These are phyloP conservation scores for Arthrobotrys pseudoclavata DNA, from an alignment of 2,329 filamentous ascomycete species.

Conservation along the genomic window DNA sequence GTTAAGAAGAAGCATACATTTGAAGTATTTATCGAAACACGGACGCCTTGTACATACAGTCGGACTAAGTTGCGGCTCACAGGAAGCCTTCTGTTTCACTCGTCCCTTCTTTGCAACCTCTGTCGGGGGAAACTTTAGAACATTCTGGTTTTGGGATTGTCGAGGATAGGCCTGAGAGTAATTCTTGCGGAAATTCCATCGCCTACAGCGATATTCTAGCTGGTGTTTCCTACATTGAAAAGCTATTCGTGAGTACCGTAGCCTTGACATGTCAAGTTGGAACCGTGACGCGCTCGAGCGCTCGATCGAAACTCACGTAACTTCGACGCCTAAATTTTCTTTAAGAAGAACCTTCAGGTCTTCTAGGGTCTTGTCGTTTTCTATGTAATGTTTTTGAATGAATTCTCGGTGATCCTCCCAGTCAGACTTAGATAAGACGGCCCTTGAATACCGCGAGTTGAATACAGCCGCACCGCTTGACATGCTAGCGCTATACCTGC, in stretches of 20 bases:
- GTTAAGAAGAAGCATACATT: slow-evolving; percentile 3
- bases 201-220: slow-evolving; percentile 28
- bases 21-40: neutral
- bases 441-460: slow-evolving; percentile 28
- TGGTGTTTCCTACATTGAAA: slow-evolving; percentile 22
- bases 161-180: slow-evolving; percentile 12
- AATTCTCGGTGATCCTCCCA: slow-evolving; percentile 25
- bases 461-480: slow-evolving; percentile 20
- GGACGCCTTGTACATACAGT: slow-evolving; percentile 22
- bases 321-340: slow-evolving; percentile 18
- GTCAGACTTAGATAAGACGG: slow-evolving; percentile 8
- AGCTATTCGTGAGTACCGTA: neutral
- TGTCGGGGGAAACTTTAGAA: neutral
- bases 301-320: slow-evolving; percentile 17
- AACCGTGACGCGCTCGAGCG: neutral
- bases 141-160: slow-evolving; percentile 21
- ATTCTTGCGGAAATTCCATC: slow-evolving; percentile 28
- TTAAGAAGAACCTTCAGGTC: slow-evolving; percentile 17
- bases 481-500: neutral
- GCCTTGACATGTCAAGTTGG: neutral
- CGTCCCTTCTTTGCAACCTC: slow-evolving; percentile 15
- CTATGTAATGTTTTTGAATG: slow-evolving; percentile 29
- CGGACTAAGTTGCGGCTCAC: neutral
- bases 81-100: neutral
- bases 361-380: slow-evolving; percentile 20